Conservation (phyloP, 192 early-diverging fungal species). For the Lunasporangiospora selenospora region DNA sequence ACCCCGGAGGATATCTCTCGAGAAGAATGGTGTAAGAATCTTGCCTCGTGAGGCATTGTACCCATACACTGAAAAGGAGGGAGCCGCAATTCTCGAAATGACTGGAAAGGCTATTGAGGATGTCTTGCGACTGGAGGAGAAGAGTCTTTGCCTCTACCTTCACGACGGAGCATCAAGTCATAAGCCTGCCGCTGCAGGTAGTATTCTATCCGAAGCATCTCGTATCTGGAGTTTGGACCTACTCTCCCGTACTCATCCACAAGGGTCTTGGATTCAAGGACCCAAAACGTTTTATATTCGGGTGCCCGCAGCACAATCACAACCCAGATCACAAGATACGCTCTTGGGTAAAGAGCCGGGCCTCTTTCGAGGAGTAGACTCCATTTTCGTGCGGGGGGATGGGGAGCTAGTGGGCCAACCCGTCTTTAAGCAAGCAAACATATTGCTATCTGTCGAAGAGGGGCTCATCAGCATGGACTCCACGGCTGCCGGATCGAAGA, state of each 20-base stretch:
- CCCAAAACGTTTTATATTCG: not conserved
- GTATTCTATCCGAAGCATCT: conserved; percentile 42
- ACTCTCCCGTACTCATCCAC: conserved; percentile 5
- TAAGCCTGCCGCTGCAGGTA: conserved; percentile 32
- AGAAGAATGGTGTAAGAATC: conserved; percentile 41
- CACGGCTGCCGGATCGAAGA: not conserved
- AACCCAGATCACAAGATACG: not conserved
- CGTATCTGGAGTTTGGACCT: conserved; percentile 50
- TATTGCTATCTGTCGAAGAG: not conserved
- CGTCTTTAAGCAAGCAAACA: too few species aligned
- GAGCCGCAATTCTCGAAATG: conserved; percentile 21
- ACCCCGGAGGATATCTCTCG: conserved; percentile 35
- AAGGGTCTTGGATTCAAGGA: not conserved
- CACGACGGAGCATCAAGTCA: conserved; percentile 54
- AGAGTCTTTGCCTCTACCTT: conserved; percentile 49
- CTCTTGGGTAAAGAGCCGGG: conserved; percentile 27
- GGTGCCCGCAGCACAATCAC: not conserved
- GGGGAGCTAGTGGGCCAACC: too few species aligned
- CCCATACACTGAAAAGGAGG: conserved; percentile 44
- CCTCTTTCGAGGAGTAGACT: conserved; percentile 49
- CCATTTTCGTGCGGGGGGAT: conserved; percentile 54
- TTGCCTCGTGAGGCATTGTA: conserved; percentile 47
- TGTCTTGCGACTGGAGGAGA: conserved; percentile 17
- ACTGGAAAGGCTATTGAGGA: conserved; percentile 43
- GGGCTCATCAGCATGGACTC: not conserved